These are phyloP conservation scores for Pseudozyma flocculosa DNA, from an alignment of 1,284 basidiomycete species.

Conservation along the genomic window DNA sequence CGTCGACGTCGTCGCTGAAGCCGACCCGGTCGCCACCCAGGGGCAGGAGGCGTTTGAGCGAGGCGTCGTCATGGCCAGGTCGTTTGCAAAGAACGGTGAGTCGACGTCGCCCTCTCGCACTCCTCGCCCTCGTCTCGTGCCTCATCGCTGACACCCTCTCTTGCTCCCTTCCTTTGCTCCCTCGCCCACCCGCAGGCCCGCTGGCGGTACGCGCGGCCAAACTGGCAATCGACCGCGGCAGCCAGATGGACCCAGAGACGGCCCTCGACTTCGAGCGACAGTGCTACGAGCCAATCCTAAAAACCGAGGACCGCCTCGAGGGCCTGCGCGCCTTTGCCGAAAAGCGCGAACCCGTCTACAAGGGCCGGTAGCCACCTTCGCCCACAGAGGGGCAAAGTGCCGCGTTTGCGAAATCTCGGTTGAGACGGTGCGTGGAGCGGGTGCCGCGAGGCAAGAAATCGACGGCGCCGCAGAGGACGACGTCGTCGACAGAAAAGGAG, in stretches of 20 bases:
- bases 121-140: background rate
- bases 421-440: too few relatives aligned
- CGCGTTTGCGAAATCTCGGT: too few relatives aligned
- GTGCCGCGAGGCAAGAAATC: too few relatives aligned
- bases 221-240: constrained; percentile 77
- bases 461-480: too few relatives aligned
- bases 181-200: constrained; percentile 76
- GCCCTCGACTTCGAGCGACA: constrained; percentile 85
- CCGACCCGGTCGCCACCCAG: constrained; percentile 9
- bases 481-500: too few relatives aligned
- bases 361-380: constrained; percentile 77
- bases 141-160: background rate
- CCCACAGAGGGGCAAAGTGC: too few relatives aligned
- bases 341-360: constrained; percentile 79
- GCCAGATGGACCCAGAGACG: constrained; percentile 66
- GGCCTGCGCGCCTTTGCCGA: constrained; percentile 85
- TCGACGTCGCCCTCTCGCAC: constrained; percentile 1
- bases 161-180: too few relatives aligned
- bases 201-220: constrained; percentile 86
- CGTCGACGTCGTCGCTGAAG: constrained; percentile 72
- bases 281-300: constrained; percentile 80
- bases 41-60: constrained; percentile 17
- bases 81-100: constrained; percentile 65
- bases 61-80: constrained; percentile 21
- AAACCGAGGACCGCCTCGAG: constrained; percentile 76